phyloP scores from a whole-genome alignment of 768 basidiomycete genomes.

The Lactifluus pinguis region DNA sequence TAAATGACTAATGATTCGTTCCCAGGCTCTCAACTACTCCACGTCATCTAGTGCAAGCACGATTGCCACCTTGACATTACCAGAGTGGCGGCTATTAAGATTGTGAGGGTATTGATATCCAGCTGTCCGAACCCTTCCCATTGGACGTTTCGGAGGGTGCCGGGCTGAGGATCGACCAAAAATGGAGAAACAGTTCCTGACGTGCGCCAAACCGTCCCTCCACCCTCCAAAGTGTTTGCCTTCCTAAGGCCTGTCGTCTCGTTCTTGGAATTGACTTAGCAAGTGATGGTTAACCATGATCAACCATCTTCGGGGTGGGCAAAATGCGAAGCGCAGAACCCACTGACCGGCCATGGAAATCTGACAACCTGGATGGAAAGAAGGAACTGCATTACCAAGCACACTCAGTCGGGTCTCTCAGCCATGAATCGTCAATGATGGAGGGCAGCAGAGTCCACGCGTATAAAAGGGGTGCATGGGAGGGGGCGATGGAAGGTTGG shows the following conservation, averaged over 20 bases:
- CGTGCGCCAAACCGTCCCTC: no score
- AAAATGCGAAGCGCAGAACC: not conserved
- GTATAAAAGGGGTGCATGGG: constrained; percentile 4
- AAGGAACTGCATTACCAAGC: constrained; percentile 20
- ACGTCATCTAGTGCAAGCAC: no score
- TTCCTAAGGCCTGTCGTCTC: constrained; percentile 30
- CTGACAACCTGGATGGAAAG: constrained; percentile 9
- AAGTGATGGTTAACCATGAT: constrained; percentile 12
- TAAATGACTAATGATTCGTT: no score
- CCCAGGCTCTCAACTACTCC: no score
- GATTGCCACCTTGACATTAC: no score
- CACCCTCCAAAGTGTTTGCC: constrained; percentile 34
- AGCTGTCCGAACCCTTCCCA: no score
- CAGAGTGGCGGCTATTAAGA: no score
- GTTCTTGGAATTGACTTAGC: constrained; percentile 11
- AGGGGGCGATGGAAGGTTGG: not conserved
- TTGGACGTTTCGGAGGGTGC: no score
- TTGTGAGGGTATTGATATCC: no score
- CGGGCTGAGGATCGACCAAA: no score
- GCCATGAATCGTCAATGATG: constrained; percentile 9
- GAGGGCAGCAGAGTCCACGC: constrained; percentile 18
- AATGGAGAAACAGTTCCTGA: no score
- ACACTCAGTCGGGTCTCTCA: constrained; percentile 9
- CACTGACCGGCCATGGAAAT: constrained; percentile 15
- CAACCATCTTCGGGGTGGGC: constrained; percentile 15